phyloP scores from a whole-genome alignment of 2,329 filamentous ascomycete species.

The Neofusicoccum umdonicola region DNA sequence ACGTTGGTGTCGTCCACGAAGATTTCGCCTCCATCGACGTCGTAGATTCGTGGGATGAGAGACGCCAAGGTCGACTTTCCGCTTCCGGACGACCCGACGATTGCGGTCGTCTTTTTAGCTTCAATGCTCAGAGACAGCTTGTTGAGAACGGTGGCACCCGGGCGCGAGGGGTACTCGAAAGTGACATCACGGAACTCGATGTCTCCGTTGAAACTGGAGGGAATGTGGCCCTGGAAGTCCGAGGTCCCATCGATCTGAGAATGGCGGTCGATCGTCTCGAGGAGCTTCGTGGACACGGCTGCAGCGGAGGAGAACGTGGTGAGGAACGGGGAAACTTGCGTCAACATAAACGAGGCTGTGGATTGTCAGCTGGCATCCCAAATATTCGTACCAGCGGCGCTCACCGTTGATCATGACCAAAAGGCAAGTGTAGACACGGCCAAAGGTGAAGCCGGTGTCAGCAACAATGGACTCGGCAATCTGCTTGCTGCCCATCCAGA shows the following conservation, averaged over 20 bases:
- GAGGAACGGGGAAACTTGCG: constrained; percentile 46
- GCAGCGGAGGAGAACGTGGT: constrained; percentile 51
- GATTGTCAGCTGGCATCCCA: not conserved
- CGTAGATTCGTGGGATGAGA: constrained; percentile 40
- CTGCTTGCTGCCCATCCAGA: constrained; percentile 63
- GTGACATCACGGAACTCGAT: constrained; percentile 34
- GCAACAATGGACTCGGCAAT: constrained; percentile 46
- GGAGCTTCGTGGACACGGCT: constrained; percentile 57
- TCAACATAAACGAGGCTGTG: constrained; percentile 46
- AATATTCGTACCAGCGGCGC: not conserved
- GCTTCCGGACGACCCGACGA: constrained; percentile 33
- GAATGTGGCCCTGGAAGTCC: constrained; percentile 44
- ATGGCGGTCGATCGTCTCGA: constrained; percentile 55
- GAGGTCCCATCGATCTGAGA: constrained; percentile 41
- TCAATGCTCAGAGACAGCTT: constrained; percentile 36
- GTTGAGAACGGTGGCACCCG: constrained; percentile 38
- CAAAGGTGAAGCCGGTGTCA: constrained; percentile 37
- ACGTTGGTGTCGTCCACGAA: constrained; percentile 40
- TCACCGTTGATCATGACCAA: constrained; percentile 52
- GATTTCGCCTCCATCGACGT: constrained; percentile 33
- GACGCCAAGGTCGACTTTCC: constrained; percentile 45
- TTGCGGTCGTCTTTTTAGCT: constrained; percentile 40
- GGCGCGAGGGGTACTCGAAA: constrained; percentile 43
- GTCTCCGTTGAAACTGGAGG: constrained; percentile 26
- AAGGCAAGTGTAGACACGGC: constrained; percentile 54